These are phyloP conservation scores for Margaritispora aquatica DNA, from an alignment of 495 filamentous ascomycete genomes.

Conservation along the genomic window DNA sequence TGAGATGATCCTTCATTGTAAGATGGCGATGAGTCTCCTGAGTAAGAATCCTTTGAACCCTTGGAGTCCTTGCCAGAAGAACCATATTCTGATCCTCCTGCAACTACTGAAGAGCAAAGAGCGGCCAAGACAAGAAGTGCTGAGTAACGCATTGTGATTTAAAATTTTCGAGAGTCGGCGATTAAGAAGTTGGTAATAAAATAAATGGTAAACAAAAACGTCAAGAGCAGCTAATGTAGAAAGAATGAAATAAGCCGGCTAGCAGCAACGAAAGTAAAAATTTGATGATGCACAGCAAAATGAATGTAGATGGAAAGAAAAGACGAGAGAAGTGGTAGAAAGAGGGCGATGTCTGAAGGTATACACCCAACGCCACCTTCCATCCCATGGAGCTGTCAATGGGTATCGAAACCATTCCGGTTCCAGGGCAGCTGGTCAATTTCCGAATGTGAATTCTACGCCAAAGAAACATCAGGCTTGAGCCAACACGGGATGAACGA, in stretches of 20 bases:
- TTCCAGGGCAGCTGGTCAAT: background rate
- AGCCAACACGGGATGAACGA: background rate
- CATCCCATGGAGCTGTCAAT: background rate
- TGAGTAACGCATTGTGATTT: constrained; percentile 1
- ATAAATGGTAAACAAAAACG: background rate
- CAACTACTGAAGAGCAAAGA: background rate
- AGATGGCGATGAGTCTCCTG: background rate
- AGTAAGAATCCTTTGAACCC: background rate
- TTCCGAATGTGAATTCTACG: background rate
- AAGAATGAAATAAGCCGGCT: background rate
- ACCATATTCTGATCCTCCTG: background rate
- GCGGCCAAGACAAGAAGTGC: background rate
- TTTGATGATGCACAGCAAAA: background rate
- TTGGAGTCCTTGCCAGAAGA: background rate
- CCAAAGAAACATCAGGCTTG: background rate
- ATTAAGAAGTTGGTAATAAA: background rate
- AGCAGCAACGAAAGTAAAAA: background rate
- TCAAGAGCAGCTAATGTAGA: background rate
- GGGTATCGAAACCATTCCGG: constrained; percentile 1
- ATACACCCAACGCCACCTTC: background rate
- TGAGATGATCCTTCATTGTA: constrained; percentile 1
- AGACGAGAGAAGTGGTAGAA: background rate
- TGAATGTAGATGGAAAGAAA: background rate
- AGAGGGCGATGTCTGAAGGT: background rate
- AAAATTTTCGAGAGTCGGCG: background rate